phyloP scores from a whole-genome alignment of 1,139 yeast species.

The Blastobotrys persicus region DNA sequence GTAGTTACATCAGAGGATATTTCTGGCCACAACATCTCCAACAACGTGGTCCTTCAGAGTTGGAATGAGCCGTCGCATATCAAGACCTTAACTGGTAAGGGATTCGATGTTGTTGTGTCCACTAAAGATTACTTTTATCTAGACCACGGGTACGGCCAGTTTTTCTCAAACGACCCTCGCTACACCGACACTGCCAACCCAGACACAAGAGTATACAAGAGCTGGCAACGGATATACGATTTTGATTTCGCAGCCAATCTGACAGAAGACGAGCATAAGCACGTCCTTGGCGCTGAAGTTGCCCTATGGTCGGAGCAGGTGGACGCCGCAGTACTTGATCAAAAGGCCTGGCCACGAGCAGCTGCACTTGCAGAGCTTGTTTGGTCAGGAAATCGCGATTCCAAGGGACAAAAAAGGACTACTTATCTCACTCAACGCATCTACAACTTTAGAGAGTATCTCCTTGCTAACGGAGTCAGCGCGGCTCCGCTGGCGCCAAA shows the following conservation, averaged over 20 bases:
- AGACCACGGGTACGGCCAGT: constrained; percentile 51
- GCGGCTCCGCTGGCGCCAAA: constrained; percentile 16
- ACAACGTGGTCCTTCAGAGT: constrained; percentile 43
- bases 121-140: constrained; percentile 42
- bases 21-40: constrained; percentile 32
- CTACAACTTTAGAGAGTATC: constrained; percentile 43
- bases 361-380: constrained; percentile 48
- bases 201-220: constrained; percentile 43
- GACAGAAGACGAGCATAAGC: constrained; percentile 31
- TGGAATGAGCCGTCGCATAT: constrained; percentile 41
- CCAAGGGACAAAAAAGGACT: constrained; percentile 35
- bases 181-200: constrained; percentile 32
- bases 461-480: constrained; percentile 27
- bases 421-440: constrained; percentile 40
- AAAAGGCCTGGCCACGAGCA: constrained; percentile 46
- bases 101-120: constrained; percentile 48
- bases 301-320: constrained; percentile 47
- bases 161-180: constrained; percentile 43
- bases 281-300: constrained; percentile 46
- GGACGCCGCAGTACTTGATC: constrained; percentile 41
- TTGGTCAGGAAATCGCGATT: constrained; percentile 47
- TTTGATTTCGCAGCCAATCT: constrained; percentile 35
- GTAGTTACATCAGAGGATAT: constrained; percentile 31
- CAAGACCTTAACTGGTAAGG: constrained; percentile 39
- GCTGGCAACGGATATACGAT: constrained; percentile 47